phyloP scores from a whole-genome alignment of 805 yeast genomes.

The Yarrowia alimentaria region DNA sequence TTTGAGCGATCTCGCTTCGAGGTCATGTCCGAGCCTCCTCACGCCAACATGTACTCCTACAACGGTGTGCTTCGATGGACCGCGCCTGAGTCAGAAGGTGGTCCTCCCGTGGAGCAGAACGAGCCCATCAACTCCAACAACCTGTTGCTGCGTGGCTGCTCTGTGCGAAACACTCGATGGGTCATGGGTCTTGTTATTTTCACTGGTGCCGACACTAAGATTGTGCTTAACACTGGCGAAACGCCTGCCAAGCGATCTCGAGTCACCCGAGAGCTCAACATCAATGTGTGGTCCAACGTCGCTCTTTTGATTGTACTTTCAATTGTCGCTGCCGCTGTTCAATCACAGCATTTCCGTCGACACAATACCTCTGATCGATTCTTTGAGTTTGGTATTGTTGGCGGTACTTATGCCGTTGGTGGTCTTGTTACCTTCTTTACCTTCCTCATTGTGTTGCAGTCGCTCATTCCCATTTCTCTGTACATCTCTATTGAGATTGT shows the following conservation, averaged over 20 bases:
- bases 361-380: conserved; percentile 48
- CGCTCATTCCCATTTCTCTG: conserved; percentile 75
- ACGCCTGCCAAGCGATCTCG: conserved; percentile 74
- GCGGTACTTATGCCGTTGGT: conserved; percentile 58
- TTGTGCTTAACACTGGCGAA: conserved; percentile 74
- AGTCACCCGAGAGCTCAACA: conserved; percentile 66
- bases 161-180: conserved; percentile 75
- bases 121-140: conserved; percentile 68
- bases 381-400: conserved; percentile 66
- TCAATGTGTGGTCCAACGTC: conserved; percentile 66
- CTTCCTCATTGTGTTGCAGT: conserved; percentile 68
- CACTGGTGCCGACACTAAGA: conserved; percentile 75
- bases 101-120: neutral
- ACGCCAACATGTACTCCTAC: conserved; percentile 59
- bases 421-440: conserved; percentile 72
- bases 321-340: conserved; percentile 65
- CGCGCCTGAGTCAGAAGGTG: neutral
- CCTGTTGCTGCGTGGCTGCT: conserved; percentile 68
- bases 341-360: conserved; percentile 60
- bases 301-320: conserved; percentile 60
- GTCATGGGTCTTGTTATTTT: conserved; percentile 67
- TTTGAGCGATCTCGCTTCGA: conserved; percentile 56
- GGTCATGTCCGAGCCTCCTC: conserved; percentile 70
- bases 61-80: conserved; percentile 64
- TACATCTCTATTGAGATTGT: conserved; percentile 78